These are phyloP conservation scores for Cryptococcus sp. DNA, from an alignment of 1,284 basidiomycete genomes.

Conservation along the genomic window DNA sequence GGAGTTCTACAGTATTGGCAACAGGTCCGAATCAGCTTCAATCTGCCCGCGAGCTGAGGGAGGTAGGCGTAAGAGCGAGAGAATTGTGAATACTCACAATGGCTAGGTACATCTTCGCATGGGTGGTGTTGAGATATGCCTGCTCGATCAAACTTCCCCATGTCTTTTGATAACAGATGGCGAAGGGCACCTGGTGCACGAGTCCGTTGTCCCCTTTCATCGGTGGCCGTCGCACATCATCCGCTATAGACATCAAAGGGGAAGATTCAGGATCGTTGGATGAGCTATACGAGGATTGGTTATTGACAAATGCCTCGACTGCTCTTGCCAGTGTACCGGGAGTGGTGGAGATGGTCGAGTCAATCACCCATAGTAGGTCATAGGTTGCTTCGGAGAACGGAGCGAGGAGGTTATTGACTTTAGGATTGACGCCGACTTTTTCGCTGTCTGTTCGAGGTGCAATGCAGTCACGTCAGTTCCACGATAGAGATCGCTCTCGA, in stretches of 20 bases:
- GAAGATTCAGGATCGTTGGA: conserved; percentile 38
- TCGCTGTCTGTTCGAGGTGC: conserved; percentile 50
- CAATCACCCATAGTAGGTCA: conserved; percentile 95
- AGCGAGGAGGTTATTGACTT: conserved; percentile 92
- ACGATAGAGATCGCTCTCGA: not conserved
- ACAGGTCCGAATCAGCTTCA: not conserved
- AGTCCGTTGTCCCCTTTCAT: conserved; percentile 65
- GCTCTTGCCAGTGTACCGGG: conserved; percentile 81
- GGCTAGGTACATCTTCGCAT: conserved; percentile 98
- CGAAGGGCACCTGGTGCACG: conserved; percentile 95
- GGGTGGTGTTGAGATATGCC: conserved; percentile 93
- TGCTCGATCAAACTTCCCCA: conserved; percentile 86
- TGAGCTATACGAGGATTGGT: conserved; percentile 38
- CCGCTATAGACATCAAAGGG: conserved; percentile 32
- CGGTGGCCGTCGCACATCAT: conserved; percentile 33
- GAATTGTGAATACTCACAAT: conserved; percentile 57
- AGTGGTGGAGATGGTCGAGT: conserved; percentile 83
- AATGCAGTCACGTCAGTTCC: not conserved
- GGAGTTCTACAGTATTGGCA: conserved; percentile 48
- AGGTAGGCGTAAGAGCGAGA: not conserved
- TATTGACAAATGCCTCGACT: conserved; percentile 64
- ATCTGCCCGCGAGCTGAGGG: not conserved
- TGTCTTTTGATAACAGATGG: conserved; percentile 65
- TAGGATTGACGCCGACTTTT: conserved; percentile 86
- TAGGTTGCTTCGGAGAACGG: conserved; percentile 77